These are phyloP conservation scores for Nemania sp. DNA, from an alignment of 2,329 filamentous ascomycete species.

Conservation along the genomic window DNA sequence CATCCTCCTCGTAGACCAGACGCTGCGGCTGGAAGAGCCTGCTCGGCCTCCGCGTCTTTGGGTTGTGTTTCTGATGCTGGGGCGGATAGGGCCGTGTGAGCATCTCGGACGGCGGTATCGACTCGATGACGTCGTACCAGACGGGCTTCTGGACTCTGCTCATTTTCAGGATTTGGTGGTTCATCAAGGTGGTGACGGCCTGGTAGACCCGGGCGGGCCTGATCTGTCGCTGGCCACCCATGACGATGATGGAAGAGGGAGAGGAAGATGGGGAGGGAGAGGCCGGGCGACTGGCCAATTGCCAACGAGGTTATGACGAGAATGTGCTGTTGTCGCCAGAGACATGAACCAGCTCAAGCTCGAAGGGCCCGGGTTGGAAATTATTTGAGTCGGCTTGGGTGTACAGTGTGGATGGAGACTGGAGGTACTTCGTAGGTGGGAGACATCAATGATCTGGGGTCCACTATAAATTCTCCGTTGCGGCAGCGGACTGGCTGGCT, in stretches of 20 bases:
- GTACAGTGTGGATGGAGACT: not conserved
- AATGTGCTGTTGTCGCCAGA: not conserved
- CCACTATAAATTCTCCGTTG: constrained; percentile 24
- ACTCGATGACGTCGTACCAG: constrained; percentile 58
- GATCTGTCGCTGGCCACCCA: constrained; percentile 38
- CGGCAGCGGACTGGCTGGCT: constrained; percentile 11
- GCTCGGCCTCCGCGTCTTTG: constrained; percentile 67
- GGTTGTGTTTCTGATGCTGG: constrained; percentile 48
- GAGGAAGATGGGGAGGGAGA: no score
- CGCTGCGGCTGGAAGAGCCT: constrained; percentile 79
- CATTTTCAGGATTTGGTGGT: constrained; percentile 40
- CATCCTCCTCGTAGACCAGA: constrained; percentile 83
- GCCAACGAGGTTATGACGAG: not conserved
- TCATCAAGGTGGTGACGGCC: constrained; percentile 45
- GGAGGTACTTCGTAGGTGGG: not conserved
- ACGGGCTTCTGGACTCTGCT: constrained; percentile 44
- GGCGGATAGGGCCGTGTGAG: constrained; percentile 58
- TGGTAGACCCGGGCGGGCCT: constrained; percentile 51
- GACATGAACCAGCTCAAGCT: not conserved
- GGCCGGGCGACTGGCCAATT: not conserved
- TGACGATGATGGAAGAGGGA: no score
- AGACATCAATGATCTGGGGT: constrained; percentile 14
- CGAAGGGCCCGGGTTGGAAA: constrained; percentile 12
- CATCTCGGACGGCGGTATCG: constrained; percentile 62
- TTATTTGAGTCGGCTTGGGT: constrained; percentile 12